Percentiles rank a stretch among this genome's conserved stretches.
Evolutionary conservation across 1,139 yeast species (phyloP).

Genomic region (Debaryomycetaceae sp.): DNA sequence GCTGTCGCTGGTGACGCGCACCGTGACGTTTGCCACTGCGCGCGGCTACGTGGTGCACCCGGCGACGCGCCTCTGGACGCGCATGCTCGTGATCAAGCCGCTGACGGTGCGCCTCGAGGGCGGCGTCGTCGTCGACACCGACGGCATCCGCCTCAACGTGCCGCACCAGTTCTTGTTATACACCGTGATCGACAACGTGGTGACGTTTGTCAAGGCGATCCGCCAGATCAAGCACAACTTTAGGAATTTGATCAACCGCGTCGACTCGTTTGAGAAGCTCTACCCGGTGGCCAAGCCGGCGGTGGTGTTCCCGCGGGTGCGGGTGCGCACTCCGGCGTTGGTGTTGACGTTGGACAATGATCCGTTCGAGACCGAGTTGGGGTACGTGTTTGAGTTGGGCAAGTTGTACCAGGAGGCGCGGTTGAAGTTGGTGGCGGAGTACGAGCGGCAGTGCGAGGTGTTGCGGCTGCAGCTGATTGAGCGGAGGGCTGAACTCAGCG

Average conservation of each 20-base stretch:
- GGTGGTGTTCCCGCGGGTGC: conserved; percentile 26
- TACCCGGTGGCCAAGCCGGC: conserved; percentile 31
- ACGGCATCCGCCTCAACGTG: conserved; percentile 33
- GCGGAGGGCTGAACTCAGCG: conserved; percentile 4
- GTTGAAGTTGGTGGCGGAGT: conserved; percentile 23
- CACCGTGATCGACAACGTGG: conserved; percentile 60
- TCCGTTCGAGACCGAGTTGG: conserved; percentile 39
- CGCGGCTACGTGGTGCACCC: conserved; percentile 56
- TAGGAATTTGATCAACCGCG: conserved; percentile 30
- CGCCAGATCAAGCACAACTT: conserved; percentile 54
- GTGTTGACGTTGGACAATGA: conserved; percentile 39
- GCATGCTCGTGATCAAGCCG: conserved; percentile 38
- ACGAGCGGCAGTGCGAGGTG: conserved; percentile 24
- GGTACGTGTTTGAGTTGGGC: conserved; percentile 37
- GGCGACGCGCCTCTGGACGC: conserved; percentile 42
- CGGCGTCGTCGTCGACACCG: conserved; percentile 21
- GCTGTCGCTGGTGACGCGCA: conserved; percentile 22
- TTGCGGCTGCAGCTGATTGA: conserved; percentile 7
- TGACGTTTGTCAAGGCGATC: conserved; percentile 57
- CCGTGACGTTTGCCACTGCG: conserved; percentile 25
- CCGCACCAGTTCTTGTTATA: conserved; percentile 66
- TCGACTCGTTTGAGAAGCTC: conserved; percentile 33
- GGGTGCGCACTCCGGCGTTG: conserved; percentile 26
- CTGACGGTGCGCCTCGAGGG: conserved; percentile 13
- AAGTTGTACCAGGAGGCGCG: conserved; percentile 33